Conservation (phyloP, 2,329 filamentous ascomycete genomes). For the Dothidotthia symphoricarpi region DNA sequence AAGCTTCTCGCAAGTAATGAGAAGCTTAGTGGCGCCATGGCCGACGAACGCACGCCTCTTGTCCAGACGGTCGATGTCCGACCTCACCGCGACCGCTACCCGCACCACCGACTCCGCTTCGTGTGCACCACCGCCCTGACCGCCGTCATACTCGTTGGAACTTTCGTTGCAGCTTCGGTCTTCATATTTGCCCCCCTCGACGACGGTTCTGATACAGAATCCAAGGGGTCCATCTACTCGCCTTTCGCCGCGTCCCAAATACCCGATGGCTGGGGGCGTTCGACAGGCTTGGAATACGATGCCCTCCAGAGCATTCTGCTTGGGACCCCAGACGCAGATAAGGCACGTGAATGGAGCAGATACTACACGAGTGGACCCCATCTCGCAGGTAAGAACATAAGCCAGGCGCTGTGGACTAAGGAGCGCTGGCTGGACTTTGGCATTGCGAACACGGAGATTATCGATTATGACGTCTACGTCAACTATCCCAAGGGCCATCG, state of each 20-base stretch:
- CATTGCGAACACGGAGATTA: constrained; percentile 45
- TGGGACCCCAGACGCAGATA: constrained; percentile 54
- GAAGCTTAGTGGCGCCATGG: constrained; percentile 37
- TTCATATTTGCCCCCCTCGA: constrained; percentile 40
- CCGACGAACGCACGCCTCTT: constrained; percentile 64
- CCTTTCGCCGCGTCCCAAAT: constrained; percentile 24
- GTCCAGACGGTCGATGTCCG: constrained; percentile 60
- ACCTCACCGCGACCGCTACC: constrained; percentile 52
- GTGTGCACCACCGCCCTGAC: constrained; percentile 61
- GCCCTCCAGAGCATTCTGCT: constrained; percentile 56
- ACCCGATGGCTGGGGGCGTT: constrained; percentile 43
- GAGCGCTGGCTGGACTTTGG: constrained; percentile 52
- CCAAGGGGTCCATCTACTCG: constrained; percentile 10
- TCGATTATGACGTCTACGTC: constrained; percentile 53
- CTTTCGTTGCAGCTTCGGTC: constrained; percentile 40
- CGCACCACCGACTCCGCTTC: constrained; percentile 60
- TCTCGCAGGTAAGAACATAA: constrained; percentile 53
- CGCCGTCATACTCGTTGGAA: constrained; percentile 39
- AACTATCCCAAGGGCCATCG: constrained; percentile 53
- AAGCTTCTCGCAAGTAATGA: constrained; percentile 23
- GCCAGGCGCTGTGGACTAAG: constrained; percentile 53
- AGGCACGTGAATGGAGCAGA: constrained; percentile 50
- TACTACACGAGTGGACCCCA: constrained; percentile 54
- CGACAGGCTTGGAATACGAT: constrained; percentile 52
- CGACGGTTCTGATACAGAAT: constrained; percentile 26